A percentile compares a stretch with the other conserved stretches of the same genome.
Evolutionary conservation across 2,329 filamentous ascomycete species (phyloP).

Genomic region (Colletotrichum limetticola): DNA sequence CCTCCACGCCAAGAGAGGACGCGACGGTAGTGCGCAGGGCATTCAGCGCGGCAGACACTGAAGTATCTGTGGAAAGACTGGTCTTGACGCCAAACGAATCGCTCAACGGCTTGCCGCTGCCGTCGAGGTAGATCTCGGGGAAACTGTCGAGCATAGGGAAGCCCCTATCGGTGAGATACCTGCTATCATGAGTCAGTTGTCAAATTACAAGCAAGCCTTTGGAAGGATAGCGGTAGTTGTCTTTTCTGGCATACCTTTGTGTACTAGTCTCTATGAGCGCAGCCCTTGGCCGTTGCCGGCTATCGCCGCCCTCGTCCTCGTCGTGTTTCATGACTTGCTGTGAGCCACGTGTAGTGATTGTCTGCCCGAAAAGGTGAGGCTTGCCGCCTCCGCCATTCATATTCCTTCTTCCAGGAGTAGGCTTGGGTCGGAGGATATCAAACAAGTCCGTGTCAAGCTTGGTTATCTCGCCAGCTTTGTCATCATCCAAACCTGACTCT

Average conservation of each 20-base stretch:
- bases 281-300: not conserved
- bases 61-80: slow-evolving; percentile 78
- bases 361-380: slow-evolving; percentile 55
- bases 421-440: slow-evolving; percentile 31
- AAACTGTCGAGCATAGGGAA: slow-evolving; percentile 89
- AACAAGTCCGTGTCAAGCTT: slow-evolving; percentile 47
- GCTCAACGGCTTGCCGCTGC: slow-evolving; percentile 46
- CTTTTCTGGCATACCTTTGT: slow-evolving; percentile 14
- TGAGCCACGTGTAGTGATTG: slow-evolving; percentile 45
- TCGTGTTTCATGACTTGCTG: not conserved
- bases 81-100: slow-evolving; percentile 61
- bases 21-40: slow-evolving; percentile 71
- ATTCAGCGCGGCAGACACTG: slow-evolving; percentile 76
- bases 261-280: slow-evolving; percentile 21
- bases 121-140: slow-evolving; percentile 75
- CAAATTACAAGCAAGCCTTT: not conserved
- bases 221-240: not conserved
- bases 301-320: slow-evolving; percentile 34
- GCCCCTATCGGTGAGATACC: slow-evolving; percentile 64
- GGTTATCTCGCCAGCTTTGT: slow-evolving; percentile 42
- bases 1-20: slow-evolving; percentile 75
- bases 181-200: slow-evolving; percentile 38
- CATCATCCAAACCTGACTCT: slow-evolving; percentile 40
- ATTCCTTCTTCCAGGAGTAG: slow-evolving; percentile 27
- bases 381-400: not conserved